phyloP scores from a whole-genome alignment of 805 yeast species.

The Candida mattraensis region DNA sequence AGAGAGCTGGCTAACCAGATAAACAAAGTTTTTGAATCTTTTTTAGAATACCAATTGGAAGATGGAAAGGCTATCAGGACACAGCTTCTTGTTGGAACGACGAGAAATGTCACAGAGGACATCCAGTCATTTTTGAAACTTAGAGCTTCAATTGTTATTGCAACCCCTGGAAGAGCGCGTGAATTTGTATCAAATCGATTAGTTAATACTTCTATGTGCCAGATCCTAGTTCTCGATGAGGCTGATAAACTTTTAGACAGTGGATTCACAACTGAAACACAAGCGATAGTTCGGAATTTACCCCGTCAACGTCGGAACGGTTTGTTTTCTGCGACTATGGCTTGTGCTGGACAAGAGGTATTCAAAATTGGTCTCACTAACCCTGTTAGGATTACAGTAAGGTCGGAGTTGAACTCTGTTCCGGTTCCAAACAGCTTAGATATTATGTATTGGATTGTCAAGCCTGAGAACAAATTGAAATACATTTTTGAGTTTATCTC shows the following conservation, averaged over 20 bases:
- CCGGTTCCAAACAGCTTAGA: slow-evolving; percentile 64
- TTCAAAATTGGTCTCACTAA: slow-evolving; percentile 90
- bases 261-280: slow-evolving; percentile 69
- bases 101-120: slow-evolving; percentile 69
- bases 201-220: slow-evolving; percentile 64
- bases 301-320: slow-evolving; percentile 96
- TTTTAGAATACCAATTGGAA: slow-evolving; percentile 60
- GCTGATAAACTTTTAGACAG: slow-evolving; percentile 86
- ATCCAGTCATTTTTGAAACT: slow-evolving; percentile 50
- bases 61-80: slow-evolving; percentile 43
- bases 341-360: slow-evolving; percentile 74
- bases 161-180: slow-evolving; percentile 87
- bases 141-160: slow-evolving; percentile 76
- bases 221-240: slow-evolving; percentile 81
- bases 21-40: slow-evolving; percentile 57
- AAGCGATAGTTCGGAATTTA: slow-evolving; percentile 60
- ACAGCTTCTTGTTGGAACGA: slow-evolving; percentile 66
- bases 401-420: slow-evolving; percentile 41
- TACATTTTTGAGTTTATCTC: slow-evolving; percentile 52
- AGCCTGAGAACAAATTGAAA: slow-evolving; percentile 63
- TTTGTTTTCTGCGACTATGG: slow-evolving; percentile 88
- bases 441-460: slow-evolving; percentile 57
- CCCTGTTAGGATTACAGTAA: slow-evolving; percentile 85
- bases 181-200: slow-evolving; percentile 65
- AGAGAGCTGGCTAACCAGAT: slow-evolving; percentile 69